Conservation (phyloP, 2,329 filamentous ascomycete genomes). For the Penicillium sp. region DNA sequence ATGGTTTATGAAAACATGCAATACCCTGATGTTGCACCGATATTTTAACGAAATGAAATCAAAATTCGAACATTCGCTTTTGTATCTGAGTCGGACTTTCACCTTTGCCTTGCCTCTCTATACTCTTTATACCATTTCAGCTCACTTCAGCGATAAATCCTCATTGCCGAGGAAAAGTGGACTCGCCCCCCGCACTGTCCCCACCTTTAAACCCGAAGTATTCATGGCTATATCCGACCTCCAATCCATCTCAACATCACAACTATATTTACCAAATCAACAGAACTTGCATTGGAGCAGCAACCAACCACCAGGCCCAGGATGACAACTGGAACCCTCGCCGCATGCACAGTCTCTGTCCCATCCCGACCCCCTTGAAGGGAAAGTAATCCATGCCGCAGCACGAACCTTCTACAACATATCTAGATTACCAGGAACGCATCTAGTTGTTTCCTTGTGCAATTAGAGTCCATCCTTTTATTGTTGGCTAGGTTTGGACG, state of each 20-base stretch:
- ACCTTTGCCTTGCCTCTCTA: not conserved
- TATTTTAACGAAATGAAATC: not conserved
- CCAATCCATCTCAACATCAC: not conserved
- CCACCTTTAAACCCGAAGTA: not conserved
- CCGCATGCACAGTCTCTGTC: slow-evolving; percentile 40
- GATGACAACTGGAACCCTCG: slow-evolving; percentile 19
- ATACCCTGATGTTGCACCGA: not conserved
- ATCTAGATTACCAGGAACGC: slow-evolving; percentile 45
- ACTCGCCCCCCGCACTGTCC: not conserved
- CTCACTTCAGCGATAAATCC: not conserved
- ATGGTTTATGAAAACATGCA: slow-evolving; percentile 2
- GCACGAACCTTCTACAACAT: slow-evolving; percentile 48
- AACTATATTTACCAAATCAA: not conserved
- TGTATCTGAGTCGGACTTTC: not conserved
- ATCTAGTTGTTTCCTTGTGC: too few species aligned
- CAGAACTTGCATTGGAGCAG: not conserved
- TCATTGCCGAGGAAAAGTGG: slow-evolving; percentile 2
- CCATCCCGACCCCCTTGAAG: slow-evolving; percentile 34
- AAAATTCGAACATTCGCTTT: not conserved
- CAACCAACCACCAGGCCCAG: not conserved
- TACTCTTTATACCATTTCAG: not conserved
- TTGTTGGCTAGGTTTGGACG: too few species aligned
- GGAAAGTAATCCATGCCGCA: slow-evolving; percentile 38
- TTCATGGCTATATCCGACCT: not conserved
- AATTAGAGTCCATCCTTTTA: too few species aligned